Evolutionary conservation across 106 monocot genomes (phyloP).

Genomic region (Iris macrosiphon): DNA sequence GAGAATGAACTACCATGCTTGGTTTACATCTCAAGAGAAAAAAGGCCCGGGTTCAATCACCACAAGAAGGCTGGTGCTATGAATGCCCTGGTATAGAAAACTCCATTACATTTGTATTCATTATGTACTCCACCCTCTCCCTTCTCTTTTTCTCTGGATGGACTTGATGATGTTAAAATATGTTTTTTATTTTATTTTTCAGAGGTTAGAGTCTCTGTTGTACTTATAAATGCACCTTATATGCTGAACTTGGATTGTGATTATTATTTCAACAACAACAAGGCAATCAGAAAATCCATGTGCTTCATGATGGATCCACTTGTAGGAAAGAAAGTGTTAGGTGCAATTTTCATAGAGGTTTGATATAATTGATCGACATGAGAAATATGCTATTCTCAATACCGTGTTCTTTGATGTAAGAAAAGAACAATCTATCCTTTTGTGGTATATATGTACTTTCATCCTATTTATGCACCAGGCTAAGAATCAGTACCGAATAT

Average conservation of each 20-base stretch:
- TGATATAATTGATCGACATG: conserved; percentile 75
- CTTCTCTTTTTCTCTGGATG: neutral
- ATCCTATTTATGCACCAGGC: neutral
- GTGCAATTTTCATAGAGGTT: conserved; percentile 89
- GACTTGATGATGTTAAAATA: too few relatives aligned
- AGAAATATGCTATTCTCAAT: conserved; percentile 78
- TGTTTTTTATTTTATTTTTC: neutral
- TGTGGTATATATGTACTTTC: neutral
- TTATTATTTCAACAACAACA: conserved; percentile 82
- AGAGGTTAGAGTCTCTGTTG: conserved; percentile 74
- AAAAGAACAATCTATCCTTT: neutral
- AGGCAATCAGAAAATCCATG: conserved; percentile 82
- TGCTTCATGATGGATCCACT: conserved; percentile 84
- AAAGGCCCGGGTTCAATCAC: conserved; percentile 75
- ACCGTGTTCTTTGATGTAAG: conserved; percentile 87
- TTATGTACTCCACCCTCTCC: neutral
- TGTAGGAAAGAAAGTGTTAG: conserved; percentile 60
- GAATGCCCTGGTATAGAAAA: conserved; percentile 74
- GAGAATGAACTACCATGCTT: conserved; percentile 48
- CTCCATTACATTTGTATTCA: neutral
- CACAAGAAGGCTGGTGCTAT: conserved; percentile 95
- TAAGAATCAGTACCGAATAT: neutral
- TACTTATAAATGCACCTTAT: conserved; percentile 72
- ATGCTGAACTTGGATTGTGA: conserved; percentile 86
- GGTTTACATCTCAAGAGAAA: conserved; percentile 79